Evolutionary conservation across 2,329 filamentous ascomycete genomes (phyloP), one percentile per base, ranked within the genome.

Genomic region (Aspergillus costaricaensis): DNA sequence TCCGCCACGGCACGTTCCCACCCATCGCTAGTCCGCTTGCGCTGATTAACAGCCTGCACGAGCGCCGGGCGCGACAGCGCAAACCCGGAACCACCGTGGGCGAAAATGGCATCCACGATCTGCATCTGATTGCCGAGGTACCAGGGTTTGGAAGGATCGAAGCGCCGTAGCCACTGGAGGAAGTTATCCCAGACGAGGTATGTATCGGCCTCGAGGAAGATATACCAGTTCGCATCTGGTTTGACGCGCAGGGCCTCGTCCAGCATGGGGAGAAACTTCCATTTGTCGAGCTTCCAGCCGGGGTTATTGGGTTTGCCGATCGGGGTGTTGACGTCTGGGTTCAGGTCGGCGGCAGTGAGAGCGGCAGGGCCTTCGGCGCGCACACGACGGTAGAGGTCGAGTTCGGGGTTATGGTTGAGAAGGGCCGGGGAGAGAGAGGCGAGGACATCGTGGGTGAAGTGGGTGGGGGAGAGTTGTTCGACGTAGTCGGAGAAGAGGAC

Each of bases 401-500:
- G 84, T 60, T 84, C 82, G 3, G 79, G 72, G 58, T 80, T 73
- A 3, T 64, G 67, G 14, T 54, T 55, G 1, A 81, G 69, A 0
- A 72, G 67, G 9, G 70, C 69, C 67, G 72, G 74, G 48, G 85
- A 76, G n/a, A 75, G 73, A 14, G 76, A 75, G 23, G 53, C 4
- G 25, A 86, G 77, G 19, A 80, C 81, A 69, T 86, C 81, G 69
- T 83, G 71, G 21, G 85, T 71, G 15, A 75, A 75, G 49, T 81
- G 75, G 21, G 82, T 81, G 1, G 53, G 23, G 27, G 78, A 76
- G 55, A 87, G 80, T 4, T 77, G 70, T 68, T 84, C 81, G 17
- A 80, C 78, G 60, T 82, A 82, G 69, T 88, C 85, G 62, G 84
- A 86, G 73, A 85, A 86, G 67, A 88, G 81, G 43, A 82, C 78